Evolutionary conservation across 345 rosid genomes (phyloP).

Genomic region (Pistacia atlantica): DNA sequence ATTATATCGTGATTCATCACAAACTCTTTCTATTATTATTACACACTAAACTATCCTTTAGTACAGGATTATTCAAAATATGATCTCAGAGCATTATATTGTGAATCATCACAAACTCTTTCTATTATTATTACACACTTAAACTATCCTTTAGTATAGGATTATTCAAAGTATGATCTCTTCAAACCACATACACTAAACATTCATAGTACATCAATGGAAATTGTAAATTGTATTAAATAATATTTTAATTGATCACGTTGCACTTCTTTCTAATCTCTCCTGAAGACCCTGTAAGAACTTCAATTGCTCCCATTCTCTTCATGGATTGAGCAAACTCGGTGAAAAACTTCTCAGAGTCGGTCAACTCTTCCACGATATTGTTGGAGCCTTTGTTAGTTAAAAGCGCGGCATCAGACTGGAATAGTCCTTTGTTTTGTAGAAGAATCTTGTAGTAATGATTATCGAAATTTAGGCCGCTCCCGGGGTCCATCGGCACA

Average conservation of each 20-base stretch:
- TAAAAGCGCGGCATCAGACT: slow-evolving; percentile 37
- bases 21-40: no score
- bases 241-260: slow-evolving; percentile 12
- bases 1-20: no score
- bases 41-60: no score
- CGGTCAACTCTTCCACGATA: slow-evolving; percentile 1
- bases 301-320: slow-evolving; percentile 34
- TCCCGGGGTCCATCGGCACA: slow-evolving; percentile 25
- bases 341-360: slow-evolving; percentile 16
- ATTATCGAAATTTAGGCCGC: slow-evolving; percentile 24
- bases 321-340: slow-evolving; percentile 37
- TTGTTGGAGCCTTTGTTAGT: slow-evolving; percentile 17
- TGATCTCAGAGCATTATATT: no score
- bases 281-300: slow-evolving; percentile 36
- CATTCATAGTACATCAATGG: no score
- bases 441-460: slow-evolving; percentile 29
- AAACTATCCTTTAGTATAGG: no score
- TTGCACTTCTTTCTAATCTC: slow-evolving; percentile 39
- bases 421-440: slow-evolving; percentile 29
- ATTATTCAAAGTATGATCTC: no score
- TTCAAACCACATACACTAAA: no score
- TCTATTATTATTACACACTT: no score
- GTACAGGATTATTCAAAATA: no score
- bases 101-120: no score
- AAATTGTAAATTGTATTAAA: no score